Evolutionary conservation across 352 stramenopile species (phyloP).

Genomic region (Phytophthora kernoviae): DNA sequence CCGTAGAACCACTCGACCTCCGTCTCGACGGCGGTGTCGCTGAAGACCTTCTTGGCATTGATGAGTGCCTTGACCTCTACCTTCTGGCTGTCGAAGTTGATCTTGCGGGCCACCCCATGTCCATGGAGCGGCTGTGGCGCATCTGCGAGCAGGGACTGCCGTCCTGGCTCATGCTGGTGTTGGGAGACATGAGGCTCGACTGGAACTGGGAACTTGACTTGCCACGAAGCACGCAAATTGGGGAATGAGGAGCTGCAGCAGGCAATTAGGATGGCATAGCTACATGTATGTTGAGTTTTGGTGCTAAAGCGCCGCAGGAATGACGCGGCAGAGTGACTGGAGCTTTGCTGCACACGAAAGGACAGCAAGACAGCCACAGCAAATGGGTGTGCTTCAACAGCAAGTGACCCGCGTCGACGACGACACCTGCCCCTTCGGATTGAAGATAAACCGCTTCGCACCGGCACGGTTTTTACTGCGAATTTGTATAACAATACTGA

Average conservation of each 20-base stretch:
- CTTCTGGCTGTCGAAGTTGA: slow-evolving; percentile 66
- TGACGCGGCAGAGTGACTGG: no score
- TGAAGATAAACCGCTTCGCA: no score
- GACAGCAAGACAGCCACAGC: slow-evolving; percentile 14
- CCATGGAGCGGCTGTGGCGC: slow-evolving; percentile 60
- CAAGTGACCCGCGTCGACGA: no score
- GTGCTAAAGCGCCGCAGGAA: neutral
- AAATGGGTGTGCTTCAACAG: slow-evolving; percentile 4
- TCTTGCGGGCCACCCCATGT: slow-evolving; percentile 58
- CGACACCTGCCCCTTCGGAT: no score
- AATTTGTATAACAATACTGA: no score
- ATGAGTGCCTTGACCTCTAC: slow-evolving; percentile 67
- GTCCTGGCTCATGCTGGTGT: slow-evolving; percentile 34
- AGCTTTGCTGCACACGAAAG: slow-evolving; percentile 35
- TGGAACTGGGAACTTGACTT: slow-evolving; percentile 8
- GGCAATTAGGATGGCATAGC: no score
- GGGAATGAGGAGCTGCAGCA: no score
- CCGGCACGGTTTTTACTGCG: no score
- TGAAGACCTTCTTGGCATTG: slow-evolving; percentile 62
- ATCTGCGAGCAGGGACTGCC: slow-evolving; percentile 29
- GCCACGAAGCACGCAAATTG: slow-evolving; percentile 36
- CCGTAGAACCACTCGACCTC: slow-evolving; percentile 88
- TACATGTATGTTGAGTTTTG: neutral
- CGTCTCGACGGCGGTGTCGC: slow-evolving; percentile 52
- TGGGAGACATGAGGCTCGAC: slow-evolving; percentile 10